These are phyloP conservation scores for Coemansia sp. DNA, from an alignment of 192 early-diverging fungal genomes.

Conservation along the genomic window DNA sequence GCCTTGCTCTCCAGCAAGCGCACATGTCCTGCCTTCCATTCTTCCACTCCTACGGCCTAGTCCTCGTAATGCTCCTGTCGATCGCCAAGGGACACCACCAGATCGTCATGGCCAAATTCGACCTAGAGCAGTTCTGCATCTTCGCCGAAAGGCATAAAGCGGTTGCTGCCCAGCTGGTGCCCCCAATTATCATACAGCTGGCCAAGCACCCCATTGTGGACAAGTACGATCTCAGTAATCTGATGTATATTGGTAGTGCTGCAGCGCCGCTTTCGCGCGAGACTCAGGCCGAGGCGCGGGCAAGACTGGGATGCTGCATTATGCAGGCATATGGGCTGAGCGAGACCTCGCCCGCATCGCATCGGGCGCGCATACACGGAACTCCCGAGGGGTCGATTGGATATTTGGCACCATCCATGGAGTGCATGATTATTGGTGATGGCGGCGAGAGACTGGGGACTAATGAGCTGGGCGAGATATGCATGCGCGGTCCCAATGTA, in stretches of 20 bases:
- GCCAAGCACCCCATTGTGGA: slow-evolving; percentile 75
- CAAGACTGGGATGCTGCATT: slow-evolving; percentile 46
- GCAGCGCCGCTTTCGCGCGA: slow-evolving; percentile 81
- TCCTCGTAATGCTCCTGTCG: slow-evolving; percentile 40
- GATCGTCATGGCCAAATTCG: slow-evolving; percentile 78
- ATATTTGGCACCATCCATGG: slow-evolving; percentile 67
- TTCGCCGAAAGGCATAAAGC: slow-evolving; percentile 71
- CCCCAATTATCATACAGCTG: slow-evolving; percentile 68
- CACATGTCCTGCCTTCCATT: slow-evolving; percentile 61
- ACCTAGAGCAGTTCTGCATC: slow-evolving; percentile 62
- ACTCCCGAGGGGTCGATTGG: slow-evolving; percentile 66
- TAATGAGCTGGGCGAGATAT: slow-evolving; percentile 78
- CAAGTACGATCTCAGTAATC: slow-evolving; percentile 71
- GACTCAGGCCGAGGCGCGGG: slow-evolving; percentile 57
- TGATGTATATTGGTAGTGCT: slow-evolving; percentile 65
- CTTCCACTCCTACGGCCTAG: slow-evolving; percentile 72
- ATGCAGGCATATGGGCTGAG: slow-evolving; percentile 72
- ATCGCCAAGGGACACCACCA: slow-evolving; percentile 56
- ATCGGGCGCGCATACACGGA: slow-evolving; percentile 25
- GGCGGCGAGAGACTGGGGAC: slow-evolving; percentile 64
- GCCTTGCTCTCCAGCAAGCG: slow-evolving; percentile 9
- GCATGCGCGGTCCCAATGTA: slow-evolving; percentile 81
- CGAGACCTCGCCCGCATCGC: slow-evolving; percentile 53
- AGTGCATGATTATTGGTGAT: slow-evolving; percentile 75
- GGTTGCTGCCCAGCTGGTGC: slow-evolving; percentile 64